Evolutionary conservation across 331 rosid species (phyloP).

Genomic region (Quercus tomentella): DNA sequence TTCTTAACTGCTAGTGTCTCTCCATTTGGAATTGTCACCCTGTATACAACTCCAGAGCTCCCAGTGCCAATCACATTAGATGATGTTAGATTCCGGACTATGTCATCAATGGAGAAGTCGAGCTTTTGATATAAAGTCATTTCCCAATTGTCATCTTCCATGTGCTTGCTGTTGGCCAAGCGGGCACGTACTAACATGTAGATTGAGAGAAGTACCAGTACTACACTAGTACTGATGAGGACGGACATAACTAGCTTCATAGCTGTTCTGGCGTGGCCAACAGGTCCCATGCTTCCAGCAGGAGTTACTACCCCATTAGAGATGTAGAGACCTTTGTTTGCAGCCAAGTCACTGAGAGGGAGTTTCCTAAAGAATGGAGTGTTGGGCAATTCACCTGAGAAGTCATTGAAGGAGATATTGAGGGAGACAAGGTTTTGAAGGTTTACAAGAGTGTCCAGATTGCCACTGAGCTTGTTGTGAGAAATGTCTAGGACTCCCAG

Average conservation of each 20-base stretch:
- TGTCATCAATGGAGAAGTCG: constrained; percentile 54
- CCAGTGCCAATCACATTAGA: constrained; percentile 75
- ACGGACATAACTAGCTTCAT: constrained; percentile 44
- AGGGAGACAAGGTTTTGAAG: constrained; percentile 72
- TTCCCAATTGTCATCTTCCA: constrained; percentile 61
- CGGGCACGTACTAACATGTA: constrained; percentile 38
- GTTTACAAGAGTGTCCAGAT: constrained; percentile 36
- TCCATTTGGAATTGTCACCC: constrained; percentile 49
- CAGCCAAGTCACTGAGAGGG: constrained; percentile 55
- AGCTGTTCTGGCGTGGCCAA: constrained; percentile 24
- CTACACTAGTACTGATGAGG: constrained; percentile 47
- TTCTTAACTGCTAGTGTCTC: constrained; percentile 67
- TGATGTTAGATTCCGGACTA: constrained; percentile 53
- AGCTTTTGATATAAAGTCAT: constrained; percentile 56
- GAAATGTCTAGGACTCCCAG: constrained; percentile 81
- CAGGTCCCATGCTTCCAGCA: constrained; percentile 21
- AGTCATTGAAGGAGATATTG: constrained; percentile 70
- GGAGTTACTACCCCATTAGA: constrained; percentile 33
- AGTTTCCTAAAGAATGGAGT: constrained; percentile 66
- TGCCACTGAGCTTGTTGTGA: constrained; percentile 70
- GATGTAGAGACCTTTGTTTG: constrained; percentile 67
- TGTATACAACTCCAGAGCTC: constrained; percentile 80
- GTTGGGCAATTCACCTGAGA: constrained; percentile 72
- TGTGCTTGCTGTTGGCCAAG: constrained; percentile 26
- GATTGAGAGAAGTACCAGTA: constrained; percentile 48